A percentile compares a stretch with the other conserved stretches of the same genome.
Evolutionary conservation across 768 basidiomycete species (phyloP).

Genomic region (Panaeolus papilionaceus): DNA sequence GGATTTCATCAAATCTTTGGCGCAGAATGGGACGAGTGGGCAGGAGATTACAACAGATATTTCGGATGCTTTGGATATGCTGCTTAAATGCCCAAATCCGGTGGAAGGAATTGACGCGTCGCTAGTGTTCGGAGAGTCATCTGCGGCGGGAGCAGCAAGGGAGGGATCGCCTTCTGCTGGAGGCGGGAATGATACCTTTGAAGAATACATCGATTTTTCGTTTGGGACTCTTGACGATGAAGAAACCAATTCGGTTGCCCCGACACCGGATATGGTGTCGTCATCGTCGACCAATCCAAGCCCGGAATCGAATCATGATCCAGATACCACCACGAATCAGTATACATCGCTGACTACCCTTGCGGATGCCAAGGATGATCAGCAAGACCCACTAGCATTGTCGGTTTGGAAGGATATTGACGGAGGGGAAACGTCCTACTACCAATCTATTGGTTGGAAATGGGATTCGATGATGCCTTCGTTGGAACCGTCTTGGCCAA

Average conservation of each 20-base stretch:
- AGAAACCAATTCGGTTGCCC: constrained; percentile 64
- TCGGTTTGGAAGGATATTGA: constrained; percentile 75
- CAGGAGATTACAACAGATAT: constrained; percentile 55
- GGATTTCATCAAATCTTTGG: constrained; percentile 62
- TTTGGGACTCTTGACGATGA: constrained; percentile 66
- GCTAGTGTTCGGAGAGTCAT: constrained; percentile 40
- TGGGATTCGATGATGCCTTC: constrained; percentile 74
- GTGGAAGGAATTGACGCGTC: constrained; percentile 35
- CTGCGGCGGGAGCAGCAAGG: constrained; percentile 20
- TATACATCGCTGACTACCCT: constrained; percentile 42
- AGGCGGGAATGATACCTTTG: constrained; percentile 44
- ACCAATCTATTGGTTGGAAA: constrained; percentile 67
- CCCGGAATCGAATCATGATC: constrained; percentile 75
- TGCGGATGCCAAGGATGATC: constrained; percentile 62
- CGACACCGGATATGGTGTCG: constrained; percentile 74
- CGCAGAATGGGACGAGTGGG: constrained; percentile 43
- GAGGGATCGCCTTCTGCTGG: constrained; percentile 8
- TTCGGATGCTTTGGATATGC: constrained; percentile 64
- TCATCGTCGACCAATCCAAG: constrained; percentile 80
- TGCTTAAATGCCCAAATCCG: constrained; percentile 62
- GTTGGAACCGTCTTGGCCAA: constrained; percentile 76
- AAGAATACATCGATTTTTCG: constrained; percentile 75
- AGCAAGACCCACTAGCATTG: constrained; percentile 59
- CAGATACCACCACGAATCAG: constrained; percentile 48
- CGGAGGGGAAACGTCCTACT: constrained; percentile 77